A percentile compares a stretch with the other conserved stretches of the same genome.
These are phyloP conservation scores for Ustilago bromivora DNA, from an alignment of 1,284 basidiomycete genomes.

Conservation along the genomic window DNA sequence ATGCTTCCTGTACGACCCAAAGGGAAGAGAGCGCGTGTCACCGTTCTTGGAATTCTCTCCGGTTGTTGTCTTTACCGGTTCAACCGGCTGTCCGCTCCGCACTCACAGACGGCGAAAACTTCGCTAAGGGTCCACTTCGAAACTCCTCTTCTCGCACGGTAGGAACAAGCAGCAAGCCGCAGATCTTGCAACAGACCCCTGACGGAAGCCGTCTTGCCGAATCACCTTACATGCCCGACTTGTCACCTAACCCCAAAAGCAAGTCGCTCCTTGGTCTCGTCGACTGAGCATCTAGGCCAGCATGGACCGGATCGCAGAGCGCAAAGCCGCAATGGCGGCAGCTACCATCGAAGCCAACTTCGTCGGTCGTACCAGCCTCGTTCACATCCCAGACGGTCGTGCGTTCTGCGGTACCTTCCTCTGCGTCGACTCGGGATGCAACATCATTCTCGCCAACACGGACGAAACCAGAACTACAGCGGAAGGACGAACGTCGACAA, in stretches of 20 bases:
- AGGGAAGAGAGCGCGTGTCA: not conserved
- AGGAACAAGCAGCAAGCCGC: slow-evolving; percentile 5
- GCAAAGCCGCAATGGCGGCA: slow-evolving; percentile 2
- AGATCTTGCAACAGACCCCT: slow-evolving; percentile 3
- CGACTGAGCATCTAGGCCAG: not conserved
- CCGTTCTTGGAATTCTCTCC: not conserved
- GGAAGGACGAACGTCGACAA: slow-evolving; percentile 19
- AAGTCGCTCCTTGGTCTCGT: not conserved
- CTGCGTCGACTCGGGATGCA: slow-evolving; percentile 54
- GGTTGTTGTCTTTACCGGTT: slow-evolving; percentile 6
- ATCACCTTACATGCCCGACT: not conserved
- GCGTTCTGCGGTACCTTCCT: slow-evolving; percentile 58
- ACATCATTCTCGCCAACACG: slow-evolving; percentile 55
- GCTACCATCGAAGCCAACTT: slow-evolving; percentile 33
- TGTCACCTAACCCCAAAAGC: not conserved
- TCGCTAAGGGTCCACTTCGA: no score
- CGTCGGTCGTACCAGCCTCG: slow-evolving; percentile 42
- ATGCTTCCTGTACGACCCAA: not conserved
- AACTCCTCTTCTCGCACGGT: slow-evolving; percentile 6
- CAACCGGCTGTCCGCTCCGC: not conserved
- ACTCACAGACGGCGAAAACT: no score
- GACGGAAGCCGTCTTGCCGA: not conserved
- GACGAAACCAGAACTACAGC: slow-evolving; percentile 31
- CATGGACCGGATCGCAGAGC: slow-evolving; percentile 6
- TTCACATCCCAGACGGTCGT: slow-evolving; percentile 60